Percentiles rank a stretch among this genome's conserved stretches.
phyloP scores from a whole-genome alignment of 2,329 filamentous ascomycete genomes.

The Colletotrichum cuscutae region DNA sequence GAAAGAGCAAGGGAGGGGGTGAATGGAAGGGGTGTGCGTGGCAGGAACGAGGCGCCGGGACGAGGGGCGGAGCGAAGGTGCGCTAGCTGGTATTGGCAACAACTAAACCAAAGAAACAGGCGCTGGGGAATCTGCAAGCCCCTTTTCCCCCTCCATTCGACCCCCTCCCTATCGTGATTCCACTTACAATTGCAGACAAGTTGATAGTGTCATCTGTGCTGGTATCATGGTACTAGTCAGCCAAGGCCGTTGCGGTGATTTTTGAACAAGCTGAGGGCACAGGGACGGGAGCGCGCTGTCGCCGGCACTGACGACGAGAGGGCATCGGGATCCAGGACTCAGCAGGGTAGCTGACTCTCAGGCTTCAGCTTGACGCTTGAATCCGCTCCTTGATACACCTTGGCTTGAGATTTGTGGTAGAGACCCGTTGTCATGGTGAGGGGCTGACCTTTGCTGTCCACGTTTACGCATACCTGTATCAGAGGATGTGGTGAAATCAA shows the following conservation, averaged over 20 bases:
- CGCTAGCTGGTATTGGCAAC: neutral
- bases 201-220: conserved; percentile 10
- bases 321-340: neutral
- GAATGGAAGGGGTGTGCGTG: conserved; percentile 10
- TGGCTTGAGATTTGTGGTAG: neutral
- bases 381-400: neutral
- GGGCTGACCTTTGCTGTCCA: neutral
- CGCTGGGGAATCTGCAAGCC: conserved; percentile 9
- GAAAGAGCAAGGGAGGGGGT: neutral
- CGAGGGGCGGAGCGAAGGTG: neutral
- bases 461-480: neutral
- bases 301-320: neutral
- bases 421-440: neutral
- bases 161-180: neutral
- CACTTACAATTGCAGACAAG: neutral
- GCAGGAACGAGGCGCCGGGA: conserved; percentile 15
- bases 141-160: conserved; percentile 7
- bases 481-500: neutral
- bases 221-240: neutral
- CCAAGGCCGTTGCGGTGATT: conserved; percentile 25
- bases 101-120: neutral
- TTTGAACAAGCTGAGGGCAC: neutral
- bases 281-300: neutral
- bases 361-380: neutral
- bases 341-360: neutral